phyloP scores from a whole-genome alignment of 2,329 filamentous ascomycete species.

The Microdochium paspali region DNA sequence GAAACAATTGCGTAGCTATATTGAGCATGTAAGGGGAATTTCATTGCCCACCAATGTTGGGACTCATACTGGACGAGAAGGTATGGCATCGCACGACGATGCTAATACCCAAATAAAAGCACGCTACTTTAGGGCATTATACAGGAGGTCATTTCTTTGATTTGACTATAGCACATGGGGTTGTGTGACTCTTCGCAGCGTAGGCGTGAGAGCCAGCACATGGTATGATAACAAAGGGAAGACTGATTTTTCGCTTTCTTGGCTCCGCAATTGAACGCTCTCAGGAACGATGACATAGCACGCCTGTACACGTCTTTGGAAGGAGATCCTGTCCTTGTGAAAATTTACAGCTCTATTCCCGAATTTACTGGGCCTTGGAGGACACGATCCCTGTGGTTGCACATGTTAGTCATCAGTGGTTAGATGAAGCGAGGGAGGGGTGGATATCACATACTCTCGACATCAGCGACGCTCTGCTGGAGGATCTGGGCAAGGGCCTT shows the following conservation, averaged over 20 bases:
- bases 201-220: conserved; percentile 27
- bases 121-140: too few species aligned
- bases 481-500: conserved; percentile 96
- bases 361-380: conserved; percentile 53
- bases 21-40: too few species aligned
- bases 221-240: conserved; percentile 42
- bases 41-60: too few species aligned
- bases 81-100: too few species aligned
- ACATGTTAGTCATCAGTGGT: conserved; percentile 21
- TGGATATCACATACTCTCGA: conserved; percentile 64
- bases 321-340: conserved; percentile 12
- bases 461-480: conserved; percentile 88
- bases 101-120: too few species aligned
- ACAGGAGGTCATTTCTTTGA: conserved; percentile 1
- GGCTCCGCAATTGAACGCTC: conserved; percentile 20
- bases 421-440: background rate
- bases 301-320: background rate
- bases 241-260: conserved; percentile 16
- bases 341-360: conserved; percentile 21
- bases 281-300: background rate
- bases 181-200: conserved; percentile 25
- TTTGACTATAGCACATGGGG: conserved; percentile 54
- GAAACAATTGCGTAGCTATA: too few species aligned
- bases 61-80: too few species aligned
- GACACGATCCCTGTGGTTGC: conserved; percentile 45